Percentiles rank a stretch among this genome's conserved stretches.
Conservation (phyloP, 2,329 filamentous ascomycete species). For the Penicillium sp. region DNA sequence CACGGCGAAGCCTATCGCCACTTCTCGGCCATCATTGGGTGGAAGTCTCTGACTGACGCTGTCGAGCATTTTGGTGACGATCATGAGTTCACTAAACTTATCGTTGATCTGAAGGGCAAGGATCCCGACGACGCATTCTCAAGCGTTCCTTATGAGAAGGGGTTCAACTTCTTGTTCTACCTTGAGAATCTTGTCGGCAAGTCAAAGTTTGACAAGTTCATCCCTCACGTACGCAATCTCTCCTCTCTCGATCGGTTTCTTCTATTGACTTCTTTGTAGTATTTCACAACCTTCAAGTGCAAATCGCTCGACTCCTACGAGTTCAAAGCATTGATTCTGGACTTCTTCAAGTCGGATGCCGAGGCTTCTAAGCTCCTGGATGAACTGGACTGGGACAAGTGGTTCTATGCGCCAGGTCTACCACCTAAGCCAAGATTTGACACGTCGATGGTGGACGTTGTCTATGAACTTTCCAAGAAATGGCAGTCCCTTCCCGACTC, state of each 20-base stretch:
- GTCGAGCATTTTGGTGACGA: slow-evolving; percentile 75
- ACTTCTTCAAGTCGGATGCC: slow-evolving; percentile 74
- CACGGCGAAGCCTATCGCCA: slow-evolving; percentile 84
- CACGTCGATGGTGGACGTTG: slow-evolving; percentile 78
- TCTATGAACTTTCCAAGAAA: slow-evolving; percentile 75
- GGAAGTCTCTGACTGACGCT: slow-evolving; percentile 82
- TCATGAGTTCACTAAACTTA: slow-evolving; percentile 89
- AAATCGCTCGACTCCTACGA: slow-evolving; percentile 92
- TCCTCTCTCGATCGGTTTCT: not conserved
- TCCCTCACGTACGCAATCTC: slow-evolving; percentile 61
- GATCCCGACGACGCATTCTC: slow-evolving; percentile 97
- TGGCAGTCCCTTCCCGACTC: slow-evolving; percentile 61
- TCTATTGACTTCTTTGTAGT: slow-evolving; percentile 42
- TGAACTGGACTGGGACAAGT: slow-evolving; percentile 81
- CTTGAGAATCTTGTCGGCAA: slow-evolving; percentile 82
- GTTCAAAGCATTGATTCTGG: slow-evolving; percentile 82
- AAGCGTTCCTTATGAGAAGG: slow-evolving; percentile 90
- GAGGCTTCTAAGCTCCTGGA: slow-evolving; percentile 60
- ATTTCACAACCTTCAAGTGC: slow-evolving; percentile 79
- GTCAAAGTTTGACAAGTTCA: slow-evolving; percentile 90
- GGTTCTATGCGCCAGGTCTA: slow-evolving; percentile 84
- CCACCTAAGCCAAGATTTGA: slow-evolving; percentile 91
- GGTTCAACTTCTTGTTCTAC: slow-evolving; percentile 89
- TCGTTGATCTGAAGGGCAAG: slow-evolving; percentile 80
- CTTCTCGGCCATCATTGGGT: slow-evolving; percentile 94